Evolutionary conservation across 2,329 filamentous ascomycete species (phyloP), one percentile per base, ranked within the genome.

Genomic region (Aspergillus tubingensis): DNA sequence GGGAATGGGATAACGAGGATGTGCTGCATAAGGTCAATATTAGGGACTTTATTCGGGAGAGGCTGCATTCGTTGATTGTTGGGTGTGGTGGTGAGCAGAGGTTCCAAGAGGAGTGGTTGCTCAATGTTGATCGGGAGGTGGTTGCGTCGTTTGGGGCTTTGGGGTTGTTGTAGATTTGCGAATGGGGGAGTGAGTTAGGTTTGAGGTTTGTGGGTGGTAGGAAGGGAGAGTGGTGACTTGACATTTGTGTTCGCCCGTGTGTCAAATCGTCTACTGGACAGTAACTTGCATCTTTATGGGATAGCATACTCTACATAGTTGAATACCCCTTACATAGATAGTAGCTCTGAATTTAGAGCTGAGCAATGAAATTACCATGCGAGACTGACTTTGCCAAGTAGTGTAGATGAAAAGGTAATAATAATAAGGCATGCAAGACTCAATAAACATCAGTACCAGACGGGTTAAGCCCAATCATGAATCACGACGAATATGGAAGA

Each of bases 21-120:
- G 69, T 75, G 8, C 72, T 80, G 13, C 77, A 80, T 57, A 75
- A 74, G 15, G 71, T 80, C 53, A 79, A 80, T 47, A 76, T 80
- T 27, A 74, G 78, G n/a, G 72, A 76, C 10, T 81, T 79, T 62
- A 72, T 82, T 10, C 73, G 75, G 1, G 74, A 79, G 51, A 74
- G 73, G 39, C 62, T 82, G 38, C 75, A 74, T 15, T 70, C 73
- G 5, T 66, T 79, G n/a, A 74, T 80, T 50, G 65, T 69, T 48
- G 66, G 68, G 3, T 79, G 77, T 63, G 78, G 78, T 43, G 78
- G 78, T 3, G 72, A 73, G 27, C 73, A 78, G 58, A 72, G 70
- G 41, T 80, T 80, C 66, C 73, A 78, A 58, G 73, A 73, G 19
- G 73, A 78, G 27, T 80, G 78, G 76, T 59, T 79, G 38, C 67